Percentiles rank a stretch among this genome's conserved stretches.
These are phyloP conservation scores for Albizia julibrissin DNA, from an alignment of 306 rosid genomes.

Conservation along the genomic window DNA sequence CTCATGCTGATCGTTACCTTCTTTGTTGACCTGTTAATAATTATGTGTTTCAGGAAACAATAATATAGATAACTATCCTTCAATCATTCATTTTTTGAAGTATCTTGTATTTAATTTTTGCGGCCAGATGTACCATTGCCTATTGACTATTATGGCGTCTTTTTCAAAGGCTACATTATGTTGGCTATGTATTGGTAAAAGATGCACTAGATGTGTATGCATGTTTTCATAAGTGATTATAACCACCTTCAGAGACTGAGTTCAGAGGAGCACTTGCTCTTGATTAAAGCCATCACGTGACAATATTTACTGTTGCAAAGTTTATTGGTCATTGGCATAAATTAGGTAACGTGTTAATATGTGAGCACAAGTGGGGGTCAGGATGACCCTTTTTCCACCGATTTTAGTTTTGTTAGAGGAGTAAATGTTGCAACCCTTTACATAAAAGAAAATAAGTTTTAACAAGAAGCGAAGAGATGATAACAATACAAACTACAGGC, in stretches of 20 bases:
- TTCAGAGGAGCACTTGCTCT: not conserved
- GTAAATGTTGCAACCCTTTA: not conserved
- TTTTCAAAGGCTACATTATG: not conserved
- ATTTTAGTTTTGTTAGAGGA: not conserved
- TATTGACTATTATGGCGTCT: slow-evolving; percentile 7
- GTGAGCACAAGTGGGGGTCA: not conserved
- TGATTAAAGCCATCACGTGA: not conserved
- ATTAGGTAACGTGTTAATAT: not conserved
- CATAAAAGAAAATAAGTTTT: not conserved
- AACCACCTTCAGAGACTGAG: not conserved
- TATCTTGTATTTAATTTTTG: not conserved
- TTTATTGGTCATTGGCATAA: not conserved
- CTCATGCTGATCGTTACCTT: not conserved
- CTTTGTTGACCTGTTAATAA: slow-evolving; percentile 4
- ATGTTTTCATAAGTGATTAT: not conserved
- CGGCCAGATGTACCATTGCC: not conserved
- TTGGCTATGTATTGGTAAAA: not conserved
- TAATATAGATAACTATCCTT: slow-evolving; percentile 14
- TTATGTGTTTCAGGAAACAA: slow-evolving; percentile 15
- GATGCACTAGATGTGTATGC: not conserved
- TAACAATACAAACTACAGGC: not conserved
- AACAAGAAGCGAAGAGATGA: not conserved
- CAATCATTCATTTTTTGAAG: slow-evolving; percentile 7
- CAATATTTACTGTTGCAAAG: not conserved
- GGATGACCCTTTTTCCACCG: not conserved